Evolutionary conservation across 2,329 filamentous ascomycete genomes (phyloP).

Genomic region (Venturia carpophila): DNA sequence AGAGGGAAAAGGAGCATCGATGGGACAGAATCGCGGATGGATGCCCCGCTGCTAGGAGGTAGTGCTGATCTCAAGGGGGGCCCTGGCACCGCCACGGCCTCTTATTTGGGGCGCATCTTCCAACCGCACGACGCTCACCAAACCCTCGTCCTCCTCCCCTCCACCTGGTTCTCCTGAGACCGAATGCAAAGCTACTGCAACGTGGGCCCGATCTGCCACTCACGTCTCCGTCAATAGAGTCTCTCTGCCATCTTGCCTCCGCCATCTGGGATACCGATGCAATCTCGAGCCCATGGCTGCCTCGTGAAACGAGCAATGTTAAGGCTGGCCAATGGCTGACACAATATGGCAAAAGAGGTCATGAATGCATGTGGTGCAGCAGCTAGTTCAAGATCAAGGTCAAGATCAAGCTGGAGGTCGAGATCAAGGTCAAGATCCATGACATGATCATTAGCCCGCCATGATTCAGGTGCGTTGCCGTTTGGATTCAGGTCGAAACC

Average conservation of each 20-base stretch:
- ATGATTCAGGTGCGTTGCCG: not conserved
- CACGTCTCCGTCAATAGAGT: too few relatives aligned
- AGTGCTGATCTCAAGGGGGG: not conserved
- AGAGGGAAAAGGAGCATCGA: not conserved
- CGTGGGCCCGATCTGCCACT: not conserved
- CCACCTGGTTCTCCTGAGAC: not conserved
- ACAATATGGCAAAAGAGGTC: not conserved
- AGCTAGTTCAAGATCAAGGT: too few relatives aligned
- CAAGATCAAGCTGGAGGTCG: too few relatives aligned
- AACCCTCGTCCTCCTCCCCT: not conserved
- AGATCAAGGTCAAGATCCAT: not conserved
- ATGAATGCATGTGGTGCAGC: too few relatives aligned
- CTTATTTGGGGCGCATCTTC: not conserved
- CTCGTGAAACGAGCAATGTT: conserved; percentile 7
- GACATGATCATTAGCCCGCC: not conserved
- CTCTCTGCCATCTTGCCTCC: not conserved
- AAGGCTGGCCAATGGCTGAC: conserved; percentile 4
- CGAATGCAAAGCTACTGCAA: not conserved
- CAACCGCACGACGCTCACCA: not conserved
- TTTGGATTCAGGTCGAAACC: not conserved
- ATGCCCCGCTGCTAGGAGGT: not conserved
- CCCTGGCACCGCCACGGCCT: too few relatives aligned
- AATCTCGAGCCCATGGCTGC: not conserved
- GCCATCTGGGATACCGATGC: not conserved
- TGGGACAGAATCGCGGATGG: not conserved